phyloP scores from a whole-genome alignment of 257 asterid species.

The Coffea canephora region DNA sequence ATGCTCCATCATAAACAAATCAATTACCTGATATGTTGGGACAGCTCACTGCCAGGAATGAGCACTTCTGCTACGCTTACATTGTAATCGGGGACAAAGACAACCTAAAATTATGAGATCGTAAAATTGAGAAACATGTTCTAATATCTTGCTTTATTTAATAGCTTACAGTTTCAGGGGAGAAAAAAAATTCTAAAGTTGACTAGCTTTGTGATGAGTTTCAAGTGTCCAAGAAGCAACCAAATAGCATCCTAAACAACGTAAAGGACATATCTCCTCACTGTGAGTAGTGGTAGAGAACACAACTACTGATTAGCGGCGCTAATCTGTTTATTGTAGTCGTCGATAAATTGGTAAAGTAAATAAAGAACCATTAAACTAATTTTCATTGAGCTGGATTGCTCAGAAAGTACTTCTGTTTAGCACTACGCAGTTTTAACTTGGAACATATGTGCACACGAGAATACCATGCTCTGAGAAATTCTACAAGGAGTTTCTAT shows the following conservation, averaged over 20 bases:
- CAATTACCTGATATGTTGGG: constrained; percentile 80
- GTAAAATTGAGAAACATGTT: neutral
- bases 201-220: neutral
- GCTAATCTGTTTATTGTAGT: neutral
- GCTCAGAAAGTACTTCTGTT: neutral
- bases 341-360: neutral
- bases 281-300: too few species aligned
- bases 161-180: neutral
- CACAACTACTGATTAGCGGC: neutral
- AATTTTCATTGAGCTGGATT: neutral
- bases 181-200: neutral
- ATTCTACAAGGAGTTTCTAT: neutral
- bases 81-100: constrained; percentile 84
- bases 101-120: constrained; percentile 38
- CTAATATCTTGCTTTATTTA: neutral
- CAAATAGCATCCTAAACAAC: neutral
- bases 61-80: constrained; percentile 78
- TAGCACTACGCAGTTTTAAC: too few species aligned
- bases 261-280: neutral
- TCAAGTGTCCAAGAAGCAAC: neutral
- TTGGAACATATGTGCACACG: neutral
- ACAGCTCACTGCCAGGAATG: constrained; percentile 80
- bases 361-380: neutral
- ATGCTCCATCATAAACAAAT: neutral
- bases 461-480: neutral